Evolutionary conservation across 768 basidiomycete species (phyloP).

Genomic region (Hypsizygus marmoreus): DNA sequence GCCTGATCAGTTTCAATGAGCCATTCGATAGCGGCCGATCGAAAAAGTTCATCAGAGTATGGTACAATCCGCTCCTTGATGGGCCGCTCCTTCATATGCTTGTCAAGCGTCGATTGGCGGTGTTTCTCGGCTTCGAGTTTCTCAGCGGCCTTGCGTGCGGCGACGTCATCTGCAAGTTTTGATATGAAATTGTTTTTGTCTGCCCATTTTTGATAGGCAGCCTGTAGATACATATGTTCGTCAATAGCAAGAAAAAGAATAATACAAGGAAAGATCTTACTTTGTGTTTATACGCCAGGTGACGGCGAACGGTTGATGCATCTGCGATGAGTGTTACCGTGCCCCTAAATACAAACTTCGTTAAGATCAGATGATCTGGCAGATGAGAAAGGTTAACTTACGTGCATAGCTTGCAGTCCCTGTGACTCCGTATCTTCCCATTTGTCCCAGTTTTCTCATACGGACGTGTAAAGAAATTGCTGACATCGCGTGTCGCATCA

Average conservation of each 20-base stretch:
- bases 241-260: no score
- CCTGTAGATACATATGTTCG: no score
- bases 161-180: conserved; percentile 26
- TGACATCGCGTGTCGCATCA: background rate
- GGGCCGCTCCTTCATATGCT: conserved; percentile 21
- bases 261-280: no score
- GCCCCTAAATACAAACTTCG: background rate
- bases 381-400: background rate
- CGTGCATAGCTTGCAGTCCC: conserved; percentile 4
- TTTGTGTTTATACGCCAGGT: no score
- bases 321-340: conserved; percentile 6
- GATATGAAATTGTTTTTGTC: conserved; percentile 26
- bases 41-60: conserved; percentile 31
- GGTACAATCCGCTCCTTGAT: conserved; percentile 20
- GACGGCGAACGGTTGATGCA: no score
- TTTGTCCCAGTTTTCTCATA: background rate
- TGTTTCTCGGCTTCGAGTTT: background rate
- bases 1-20: conserved; percentile 42
- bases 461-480: background rate
- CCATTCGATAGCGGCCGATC: conserved; percentile 35
- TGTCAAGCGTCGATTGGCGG: conserved; percentile 25
- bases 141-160: conserved; percentile 17
- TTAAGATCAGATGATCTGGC: background rate
- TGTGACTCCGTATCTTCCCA: background rate
- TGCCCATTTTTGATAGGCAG: conserved; percentile 33